Base-by-base conservation (phyloP, 1,139 yeast species). In the Cylindricascospora bacillispora region DNA sequence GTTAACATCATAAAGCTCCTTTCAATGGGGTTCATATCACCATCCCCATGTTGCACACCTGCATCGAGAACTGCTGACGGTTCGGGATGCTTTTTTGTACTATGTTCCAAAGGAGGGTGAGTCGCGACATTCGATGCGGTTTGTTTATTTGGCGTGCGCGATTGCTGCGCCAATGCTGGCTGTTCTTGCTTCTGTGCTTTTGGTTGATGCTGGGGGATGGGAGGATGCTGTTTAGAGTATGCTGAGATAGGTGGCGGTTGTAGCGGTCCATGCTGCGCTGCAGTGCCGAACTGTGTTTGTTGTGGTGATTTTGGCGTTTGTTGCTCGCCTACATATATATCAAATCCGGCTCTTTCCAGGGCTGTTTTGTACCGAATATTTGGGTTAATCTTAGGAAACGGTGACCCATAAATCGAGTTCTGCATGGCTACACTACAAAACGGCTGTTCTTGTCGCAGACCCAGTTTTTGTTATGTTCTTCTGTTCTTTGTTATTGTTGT, bases 311-410 rank as follows among this genome's bases (percentile, higher is more conserved):
- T 18, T 7, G 21, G 10, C 9, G 21, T 7, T 7, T 18, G 7
- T 7, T 18, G 7, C n/a, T 7, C 15, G 15, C n/a, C n/a, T 5
- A 12, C 21, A 6, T 27, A 20, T 5, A 27, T 19, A 16, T 73
- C 79, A 41, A 73, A 73, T 0, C 81, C 81, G 0, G 80, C 80
- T 41, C 79, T 53, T 49, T 73, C 80, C 40, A 73, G 66, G 4
- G 72, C 80, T 1, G 78, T 74, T 41, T 61, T 62, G 47, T 70
- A 72, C 23, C 70, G 56, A 30, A 65, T 70, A 27, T 66, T 67
- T 2, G 67, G 60, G 37, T 69, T 70, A 40, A 73, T 56, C 1
- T 73, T 69, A n/a, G 81, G 81, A 40, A 73, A 73, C 1, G 80
- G 59, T 12, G 57, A 52, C 14, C 49, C 54, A 30, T 44, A 50